A percentile compares a stretch with the other conserved stretches of the same genome.
Evolutionary conservation across 2,329 filamentous ascomycete species (phyloP).

Genomic region (Rhexocercosporidium sp.): DNA sequence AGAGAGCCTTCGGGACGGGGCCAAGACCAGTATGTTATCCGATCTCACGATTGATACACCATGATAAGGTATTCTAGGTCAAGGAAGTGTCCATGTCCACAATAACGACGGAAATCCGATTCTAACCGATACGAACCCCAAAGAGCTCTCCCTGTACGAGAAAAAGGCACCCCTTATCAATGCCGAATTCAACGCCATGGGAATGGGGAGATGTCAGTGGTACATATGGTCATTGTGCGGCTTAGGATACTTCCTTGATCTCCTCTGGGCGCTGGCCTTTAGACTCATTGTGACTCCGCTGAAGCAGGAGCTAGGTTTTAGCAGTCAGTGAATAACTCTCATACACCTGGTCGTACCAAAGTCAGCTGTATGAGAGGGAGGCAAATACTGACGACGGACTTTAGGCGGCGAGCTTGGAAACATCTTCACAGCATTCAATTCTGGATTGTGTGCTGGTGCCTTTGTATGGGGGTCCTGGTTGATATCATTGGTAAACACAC

Average conservation of each 20-base stretch:
- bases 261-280: conserved; percentile 36
- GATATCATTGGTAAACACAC: conserved; percentile 33
- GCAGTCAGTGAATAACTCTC: conserved; percentile 13
- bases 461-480: conserved; percentile 35
- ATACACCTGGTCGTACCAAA: neutral
- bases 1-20: neutral
- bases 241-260: conserved; percentile 39
- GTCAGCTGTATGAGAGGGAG: neutral
- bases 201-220: conserved; percentile 39
- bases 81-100: neutral
- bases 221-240: conserved; percentile 38
- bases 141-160: conserved; percentile 21
- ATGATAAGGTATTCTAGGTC: neutral
- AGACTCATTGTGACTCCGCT: conserved; percentile 34
- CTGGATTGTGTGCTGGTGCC: conserved; percentile 33
- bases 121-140: neutral
- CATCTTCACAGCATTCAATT: conserved; percentile 31
- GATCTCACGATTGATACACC: neutral
- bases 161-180: conserved; percentile 28
- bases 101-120: neutral
- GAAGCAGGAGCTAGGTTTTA: conserved; percentile 32
- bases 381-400: neutral
- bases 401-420: conserved; percentile 27
- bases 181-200: conserved; percentile 31
- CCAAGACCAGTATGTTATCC: neutral